Evolutionary conservation across 305 asterid species (phyloP), one percentile per base, ranked within the genome.

Genomic region (Fraxinus platypoda): DNA sequence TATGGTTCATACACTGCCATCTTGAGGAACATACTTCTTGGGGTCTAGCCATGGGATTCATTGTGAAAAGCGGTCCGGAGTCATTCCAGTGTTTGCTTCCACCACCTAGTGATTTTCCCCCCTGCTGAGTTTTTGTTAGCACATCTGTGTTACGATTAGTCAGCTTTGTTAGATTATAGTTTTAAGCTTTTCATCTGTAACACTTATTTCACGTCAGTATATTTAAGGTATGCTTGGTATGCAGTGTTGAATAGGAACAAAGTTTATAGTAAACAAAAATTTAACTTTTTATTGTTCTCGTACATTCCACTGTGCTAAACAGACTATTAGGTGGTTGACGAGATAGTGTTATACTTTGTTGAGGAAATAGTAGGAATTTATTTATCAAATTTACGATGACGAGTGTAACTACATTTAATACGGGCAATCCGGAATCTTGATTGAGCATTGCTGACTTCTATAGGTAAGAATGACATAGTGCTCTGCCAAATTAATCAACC

Each of bases 1-100:
- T 90, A 0, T 92, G 97, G 98, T 94, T 89, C 74, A 76, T 94
- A 52, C 98, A 94, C 84, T 94, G 98, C 74, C 98, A 94, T 78
- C 91, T 94, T 12, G 97, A 94, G 84, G 94, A 88, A 74, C 98
- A 94, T 80, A 92, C 93, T 0, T 85, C 97, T 6, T 94, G 97
- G 98, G 97, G 97, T 68, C 88, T 94, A 78, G 97, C 97, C 0
- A 83, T 85, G 92, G 95, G 91, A 9, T 83, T 94, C 3, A 54
- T 93, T 17, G 97, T 93, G 46, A 81, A 86, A 52, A 86, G 79
- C 28, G 97, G 98, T 1, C 84, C 87, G 6, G 79, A 83, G 78
- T 66, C 92, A 1, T 85, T 85, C 4, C 89, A 94, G 17, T 37
- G 90, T 37, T 74, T 94, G 89, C 64, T 85, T 80, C 98, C 97